A percentile compares a stretch with the other conserved stretches of the same genome.
Conservation (phyloP, 176 grass and related monocot species). For the Melocanna baccifera region DNA sequence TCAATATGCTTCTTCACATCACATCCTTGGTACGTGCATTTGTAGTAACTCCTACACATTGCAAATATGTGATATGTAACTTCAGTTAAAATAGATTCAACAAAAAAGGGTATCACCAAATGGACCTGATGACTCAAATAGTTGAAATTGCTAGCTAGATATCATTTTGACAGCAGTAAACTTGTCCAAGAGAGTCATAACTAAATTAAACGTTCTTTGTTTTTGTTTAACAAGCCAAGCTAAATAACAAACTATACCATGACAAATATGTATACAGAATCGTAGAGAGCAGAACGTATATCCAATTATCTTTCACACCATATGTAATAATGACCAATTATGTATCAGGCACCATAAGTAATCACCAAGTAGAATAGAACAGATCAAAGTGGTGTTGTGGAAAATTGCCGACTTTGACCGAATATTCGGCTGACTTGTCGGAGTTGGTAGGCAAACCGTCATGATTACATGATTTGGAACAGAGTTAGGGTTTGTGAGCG, state of each 20-base stretch:
- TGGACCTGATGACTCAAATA: neutral
- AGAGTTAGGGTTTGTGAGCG: neutral
- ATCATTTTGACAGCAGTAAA: slow-evolving; percentile 11
- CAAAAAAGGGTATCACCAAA: neutral
- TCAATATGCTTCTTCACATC: slow-evolving; percentile 88
- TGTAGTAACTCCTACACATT: slow-evolving; percentile 88
- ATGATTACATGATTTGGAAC: neutral
- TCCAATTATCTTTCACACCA: neutral
- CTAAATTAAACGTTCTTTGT: neutral
- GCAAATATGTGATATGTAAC: slow-evolving; percentile 6
- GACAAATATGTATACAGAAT: neutral
- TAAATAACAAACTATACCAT: neutral
- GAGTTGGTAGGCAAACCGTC: neutral
- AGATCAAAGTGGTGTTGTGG: neutral
- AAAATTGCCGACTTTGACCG: neutral
- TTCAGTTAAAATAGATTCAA: slow-evolving; percentile 7
- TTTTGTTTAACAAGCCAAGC: neutral
- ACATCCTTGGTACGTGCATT: slow-evolving; percentile 76
- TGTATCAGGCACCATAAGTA: neutral
- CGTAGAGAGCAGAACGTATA: neutral
- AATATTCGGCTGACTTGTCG: neutral
- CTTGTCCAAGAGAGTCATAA: neutral
- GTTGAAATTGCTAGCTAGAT: neutral
- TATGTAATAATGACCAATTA: neutral
- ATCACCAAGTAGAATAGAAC: neutral